These are phyloP conservation scores for Urtica urens DNA, from an alignment of 306 rosid genomes.

Conservation along the genomic window DNA sequence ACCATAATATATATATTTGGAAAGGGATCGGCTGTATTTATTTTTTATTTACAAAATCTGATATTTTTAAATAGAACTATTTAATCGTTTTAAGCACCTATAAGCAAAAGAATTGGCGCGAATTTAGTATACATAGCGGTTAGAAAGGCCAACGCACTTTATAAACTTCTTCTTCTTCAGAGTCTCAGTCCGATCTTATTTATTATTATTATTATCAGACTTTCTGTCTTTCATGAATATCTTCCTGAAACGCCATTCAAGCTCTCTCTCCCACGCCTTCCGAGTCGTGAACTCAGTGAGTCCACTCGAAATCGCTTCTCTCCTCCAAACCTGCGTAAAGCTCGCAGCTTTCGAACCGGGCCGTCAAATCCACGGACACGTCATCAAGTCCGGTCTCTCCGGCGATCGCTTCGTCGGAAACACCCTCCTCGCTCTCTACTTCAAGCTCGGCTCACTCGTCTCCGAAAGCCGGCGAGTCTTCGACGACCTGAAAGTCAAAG, in stretches of 20 bases:
- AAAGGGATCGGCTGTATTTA: too few relatives aligned
- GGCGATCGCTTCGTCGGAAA: conserved; percentile 68
- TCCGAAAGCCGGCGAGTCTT: conserved; percentile 44
- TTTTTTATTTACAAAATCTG: too few relatives aligned
- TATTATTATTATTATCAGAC: too few relatives aligned
- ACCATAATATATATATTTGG: too few relatives aligned
- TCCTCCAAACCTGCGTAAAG: conserved; percentile 52
- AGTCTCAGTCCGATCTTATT: too few relatives aligned
- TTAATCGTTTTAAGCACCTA: too few relatives aligned
- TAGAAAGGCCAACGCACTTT: too few relatives aligned
- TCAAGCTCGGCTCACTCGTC: conserved; percentile 41
- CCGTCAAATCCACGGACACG: conserved; percentile 52
- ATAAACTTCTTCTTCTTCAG: too few relatives aligned
- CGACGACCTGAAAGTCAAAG: conserved; percentile 40
- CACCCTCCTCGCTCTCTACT: conserved; percentile 63
- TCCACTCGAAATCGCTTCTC: conserved; percentile 39
- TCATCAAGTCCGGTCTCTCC: conserved; percentile 57
- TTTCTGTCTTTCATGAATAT: conserved; percentile 42
- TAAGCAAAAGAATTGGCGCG: too few relatives aligned
- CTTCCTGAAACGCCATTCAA: conserved; percentile 31
- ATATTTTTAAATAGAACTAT: too few relatives aligned
- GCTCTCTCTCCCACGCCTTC: conserved; percentile 36
- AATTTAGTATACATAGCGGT: too few relatives aligned
- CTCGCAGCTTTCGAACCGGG: conserved; percentile 35
- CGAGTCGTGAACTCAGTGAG: conserved; percentile 31